Evolutionary conservation across 2,329 filamentous ascomycete species (phyloP).

Genomic region (Sclerotinia borealis): DNA sequence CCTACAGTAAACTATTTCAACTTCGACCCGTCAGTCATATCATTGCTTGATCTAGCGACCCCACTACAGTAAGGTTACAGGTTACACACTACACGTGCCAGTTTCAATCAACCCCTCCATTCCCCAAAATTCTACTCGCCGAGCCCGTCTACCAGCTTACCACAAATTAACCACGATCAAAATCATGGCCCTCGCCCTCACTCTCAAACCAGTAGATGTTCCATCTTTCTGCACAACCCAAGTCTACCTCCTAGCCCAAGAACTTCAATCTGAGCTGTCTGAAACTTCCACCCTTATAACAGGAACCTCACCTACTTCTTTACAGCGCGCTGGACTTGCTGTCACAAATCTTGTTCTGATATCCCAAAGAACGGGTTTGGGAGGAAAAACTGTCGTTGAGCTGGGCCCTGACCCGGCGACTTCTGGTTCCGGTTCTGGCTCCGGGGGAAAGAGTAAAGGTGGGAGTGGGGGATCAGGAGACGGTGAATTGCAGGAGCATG

Average conservation of each 20-base stretch:
- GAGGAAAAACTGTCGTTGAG: constrained; percentile 85
- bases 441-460: constrained; percentile 1
- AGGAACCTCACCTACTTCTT: constrained; percentile 58
- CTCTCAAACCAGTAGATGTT: constrained; percentile 48
- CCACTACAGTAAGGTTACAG: too few relatives aligned
- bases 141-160: not conserved
- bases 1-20: too few relatives aligned
- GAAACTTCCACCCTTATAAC: constrained; percentile 64
- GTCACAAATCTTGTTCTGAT: constrained; percentile 68
- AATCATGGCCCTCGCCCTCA: constrained; percentile 26
- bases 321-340: constrained; percentile 73
- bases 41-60: not conserved
- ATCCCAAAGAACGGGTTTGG: constrained; percentile 79
- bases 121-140: not conserved
- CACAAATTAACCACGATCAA: not conserved
- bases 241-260: constrained; percentile 61
- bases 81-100: constrained; percentile 2
- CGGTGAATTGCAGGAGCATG: constrained; percentile 64
- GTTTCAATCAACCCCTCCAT: not conserved
- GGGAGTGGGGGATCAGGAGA: constrained; percentile 36
- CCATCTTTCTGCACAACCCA: constrained; percentile 65
- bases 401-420: constrained; percentile 67
- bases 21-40: too few relatives aligned
- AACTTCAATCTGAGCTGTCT: constrained; percentile 65
- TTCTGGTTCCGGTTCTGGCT: constrained; percentile 18